phyloP scores from a whole-genome alignment of 805 yeast genomes.

The Lipomyces yamanashiensis region DNA sequence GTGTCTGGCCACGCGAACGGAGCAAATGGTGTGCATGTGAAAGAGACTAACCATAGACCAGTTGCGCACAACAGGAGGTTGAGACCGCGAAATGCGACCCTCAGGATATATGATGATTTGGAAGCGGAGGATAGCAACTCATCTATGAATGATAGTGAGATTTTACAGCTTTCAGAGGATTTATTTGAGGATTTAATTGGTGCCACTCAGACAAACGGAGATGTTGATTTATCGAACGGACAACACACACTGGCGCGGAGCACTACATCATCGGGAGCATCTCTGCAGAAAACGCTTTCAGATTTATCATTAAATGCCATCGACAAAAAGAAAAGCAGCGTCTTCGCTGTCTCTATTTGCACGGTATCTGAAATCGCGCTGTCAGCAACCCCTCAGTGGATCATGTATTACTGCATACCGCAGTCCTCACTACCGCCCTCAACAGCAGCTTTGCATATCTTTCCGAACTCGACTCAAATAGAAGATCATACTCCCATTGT shows the following conservation, averaged over 20 bases:
- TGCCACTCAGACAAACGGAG: neutral
- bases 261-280: neutral
- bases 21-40: constrained; percentile 5
- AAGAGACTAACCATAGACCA: neutral
- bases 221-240: neutral
- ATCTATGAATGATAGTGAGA: neutral
- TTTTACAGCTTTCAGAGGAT: constrained; percentile 9
- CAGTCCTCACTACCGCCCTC: constrained; percentile 23
- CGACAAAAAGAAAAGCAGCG: neutral
- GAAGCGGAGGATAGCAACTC: neutral
- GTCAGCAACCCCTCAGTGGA: constrained; percentile 9
- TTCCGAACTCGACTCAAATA: neutral
- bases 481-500: constrained; percentile 17
- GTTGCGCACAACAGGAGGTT: neutral
- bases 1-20: neutral
- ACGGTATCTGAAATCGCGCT: constrained; percentile 5
- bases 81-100: constrained; percentile 11
- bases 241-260: neutral
- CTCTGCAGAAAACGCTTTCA: neutral
- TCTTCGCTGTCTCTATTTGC: constrained; percentile 4
- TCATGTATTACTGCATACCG: constrained; percentile 11
- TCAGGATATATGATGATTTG: constrained; percentile 4
- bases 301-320: neutral
- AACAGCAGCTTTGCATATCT: constrained; percentile 4
- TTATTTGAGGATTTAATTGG: constrained; percentile 14